A percentile compares a stretch with the other conserved stretches of the same genome.
Evolutionary conservation across 139 green algal genomes (phyloP).

Genomic region (Closterium sp.): DNA sequence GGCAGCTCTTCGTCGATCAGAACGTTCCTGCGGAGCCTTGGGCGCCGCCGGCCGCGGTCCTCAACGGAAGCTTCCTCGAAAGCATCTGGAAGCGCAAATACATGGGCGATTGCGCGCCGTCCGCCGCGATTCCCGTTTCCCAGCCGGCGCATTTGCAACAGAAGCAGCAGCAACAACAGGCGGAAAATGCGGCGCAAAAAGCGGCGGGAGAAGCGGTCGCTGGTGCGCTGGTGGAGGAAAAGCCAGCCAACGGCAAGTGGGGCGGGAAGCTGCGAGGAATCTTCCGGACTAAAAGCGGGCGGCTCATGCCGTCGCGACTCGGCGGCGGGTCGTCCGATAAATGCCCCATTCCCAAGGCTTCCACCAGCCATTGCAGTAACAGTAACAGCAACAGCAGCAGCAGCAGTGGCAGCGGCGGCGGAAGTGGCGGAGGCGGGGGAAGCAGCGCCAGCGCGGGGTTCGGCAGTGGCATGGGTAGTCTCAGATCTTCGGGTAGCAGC

Average conservation of each 20-base stretch:
- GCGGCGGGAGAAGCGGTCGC: background rate
- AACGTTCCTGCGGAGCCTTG: background rate
- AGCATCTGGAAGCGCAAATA: constrained; percentile 1
- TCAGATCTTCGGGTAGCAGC: background rate
- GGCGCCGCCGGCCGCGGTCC: background rate
- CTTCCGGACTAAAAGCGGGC: constrained; percentile 2
- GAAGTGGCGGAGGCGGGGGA: background rate
- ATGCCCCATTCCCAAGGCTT: background rate
- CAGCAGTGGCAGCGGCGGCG: background rate
- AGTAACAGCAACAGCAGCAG: background rate
- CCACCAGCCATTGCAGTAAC: constrained; percentile 4
- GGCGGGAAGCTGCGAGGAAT: background rate
- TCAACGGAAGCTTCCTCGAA: background rate
- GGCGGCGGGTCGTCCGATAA: background rate
- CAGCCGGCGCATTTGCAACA: background rate
- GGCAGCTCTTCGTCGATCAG: constrained; percentile 6
- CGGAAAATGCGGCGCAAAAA: background rate
- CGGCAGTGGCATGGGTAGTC: background rate
- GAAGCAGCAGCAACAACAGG: background rate
- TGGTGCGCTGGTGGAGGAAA: background rate
- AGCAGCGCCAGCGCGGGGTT: background rate
- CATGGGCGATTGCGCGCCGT: background rate
- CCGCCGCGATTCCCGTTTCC: background rate
- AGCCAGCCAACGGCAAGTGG: background rate
- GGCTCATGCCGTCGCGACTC: background rate